Conservation (phyloP, 306 rosid genomes). For the Canavalia gladiata region DNA sequence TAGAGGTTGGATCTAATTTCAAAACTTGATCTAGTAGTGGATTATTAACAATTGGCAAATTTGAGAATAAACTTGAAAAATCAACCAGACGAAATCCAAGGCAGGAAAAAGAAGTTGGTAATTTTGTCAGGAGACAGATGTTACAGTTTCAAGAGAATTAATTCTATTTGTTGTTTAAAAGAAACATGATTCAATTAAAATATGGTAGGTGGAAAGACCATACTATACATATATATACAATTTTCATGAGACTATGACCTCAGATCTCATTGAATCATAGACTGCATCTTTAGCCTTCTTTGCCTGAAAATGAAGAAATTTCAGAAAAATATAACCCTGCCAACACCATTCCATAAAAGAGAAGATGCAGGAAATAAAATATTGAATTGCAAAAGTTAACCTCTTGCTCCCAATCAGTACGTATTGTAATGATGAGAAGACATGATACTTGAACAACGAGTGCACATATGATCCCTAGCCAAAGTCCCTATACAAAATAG, state of each 20-base stretch:
- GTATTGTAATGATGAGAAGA: slow-evolving; percentile 56
- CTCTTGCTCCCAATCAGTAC: slow-evolving; percentile 77
- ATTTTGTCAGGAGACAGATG: neutral
- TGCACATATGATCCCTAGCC: slow-evolving; percentile 81
- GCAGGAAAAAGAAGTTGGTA: neutral
- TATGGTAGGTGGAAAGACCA: too few species aligned
- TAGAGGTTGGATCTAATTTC: neutral
- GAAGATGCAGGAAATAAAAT: neutral
- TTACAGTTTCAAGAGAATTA: neutral
- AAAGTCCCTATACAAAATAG: slow-evolving; percentile 64
- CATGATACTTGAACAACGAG: slow-evolving; percentile 68
- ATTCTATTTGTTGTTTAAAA: neutral
- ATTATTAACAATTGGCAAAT: neutral
- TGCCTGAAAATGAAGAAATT: slow-evolving; percentile 49
- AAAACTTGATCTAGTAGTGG: neutral
- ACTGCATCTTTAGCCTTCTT: slow-evolving; percentile 63
- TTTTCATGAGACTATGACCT: slow-evolving; percentile 35
- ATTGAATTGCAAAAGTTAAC: slow-evolving; percentile 37
- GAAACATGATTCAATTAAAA: neutral
- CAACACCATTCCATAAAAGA: neutral
- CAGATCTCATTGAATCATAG: slow-evolving; percentile 44
- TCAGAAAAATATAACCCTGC: neutral
- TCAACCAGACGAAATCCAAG: neutral
- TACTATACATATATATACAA: neutral
- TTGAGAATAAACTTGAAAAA: neutral